These are phyloP conservation scores for Trichoderma breve DNA, from an alignment of 2,329 filamentous ascomycete genomes.

Conservation along the genomic window DNA sequence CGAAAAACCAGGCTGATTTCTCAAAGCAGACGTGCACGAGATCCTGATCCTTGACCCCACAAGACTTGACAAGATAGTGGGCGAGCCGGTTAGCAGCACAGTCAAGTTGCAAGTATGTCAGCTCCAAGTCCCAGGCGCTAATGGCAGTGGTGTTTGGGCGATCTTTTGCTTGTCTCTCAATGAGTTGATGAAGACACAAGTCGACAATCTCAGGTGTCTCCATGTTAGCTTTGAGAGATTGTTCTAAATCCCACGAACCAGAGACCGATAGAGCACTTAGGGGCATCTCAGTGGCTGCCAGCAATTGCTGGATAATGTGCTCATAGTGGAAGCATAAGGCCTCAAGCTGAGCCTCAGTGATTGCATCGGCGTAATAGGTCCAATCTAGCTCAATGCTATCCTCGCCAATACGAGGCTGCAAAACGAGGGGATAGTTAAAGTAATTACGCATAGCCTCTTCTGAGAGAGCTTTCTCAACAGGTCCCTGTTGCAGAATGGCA, in stretches of 20 bases:
- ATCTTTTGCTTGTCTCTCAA: conserved; percentile 12
- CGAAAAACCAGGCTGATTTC: conserved; percentile 29
- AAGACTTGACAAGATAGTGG: conserved; percentile 11
- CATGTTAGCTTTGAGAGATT: conserved; percentile 2
- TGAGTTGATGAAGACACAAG: conserved; percentile 18
- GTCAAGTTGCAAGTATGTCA: conserved; percentile 15
- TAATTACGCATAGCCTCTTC: conserved; percentile 22
- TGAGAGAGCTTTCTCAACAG: conserved; percentile 10
- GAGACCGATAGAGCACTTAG: conserved; percentile 2
- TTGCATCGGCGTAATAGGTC: conserved; percentile 18
- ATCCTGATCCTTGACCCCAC: conserved; percentile 9
- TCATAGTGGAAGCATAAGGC: conserved; percentile 22
- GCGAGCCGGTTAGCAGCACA: conserved; percentile 14
- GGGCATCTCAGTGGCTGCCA: conserved; percentile 1
- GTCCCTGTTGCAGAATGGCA: conserved; percentile 12
- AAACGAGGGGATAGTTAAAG: conserved; percentile 24
- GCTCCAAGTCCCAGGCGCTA: conserved; percentile 21
- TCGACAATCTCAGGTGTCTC: conserved; percentile 17
- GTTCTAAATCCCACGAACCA: conserved; percentile 8
- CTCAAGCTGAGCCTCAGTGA: conserved; percentile 14
- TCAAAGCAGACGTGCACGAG: conserved; percentile 31
- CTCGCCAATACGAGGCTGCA: conserved; percentile 17
- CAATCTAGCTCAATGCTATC: conserved; percentile 18
- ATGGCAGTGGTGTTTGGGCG: conserved; percentile 14
- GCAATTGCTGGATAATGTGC: conserved; percentile 21